phyloP scores from a whole-genome alignment of 2,329 filamentous ascomycete species.

The Diaporthe vexans region DNA sequence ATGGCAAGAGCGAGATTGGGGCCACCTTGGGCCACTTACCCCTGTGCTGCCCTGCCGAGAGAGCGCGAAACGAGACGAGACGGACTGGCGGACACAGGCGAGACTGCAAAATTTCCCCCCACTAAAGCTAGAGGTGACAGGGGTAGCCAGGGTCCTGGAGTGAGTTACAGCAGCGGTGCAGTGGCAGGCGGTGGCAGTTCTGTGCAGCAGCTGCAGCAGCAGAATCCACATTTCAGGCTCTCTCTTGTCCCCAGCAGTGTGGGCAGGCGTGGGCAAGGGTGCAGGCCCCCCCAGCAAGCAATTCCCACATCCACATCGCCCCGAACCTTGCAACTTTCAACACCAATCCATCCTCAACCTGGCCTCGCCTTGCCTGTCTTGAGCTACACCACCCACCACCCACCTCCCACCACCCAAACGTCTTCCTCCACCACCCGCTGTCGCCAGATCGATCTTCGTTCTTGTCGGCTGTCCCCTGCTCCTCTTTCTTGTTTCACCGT shows the following conservation, averaged over 20 bases:
- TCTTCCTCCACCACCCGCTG: constrained; percentile 20
- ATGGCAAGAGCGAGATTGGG: constrained; percentile 32
- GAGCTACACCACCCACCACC: constrained; percentile 32
- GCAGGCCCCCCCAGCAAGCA: constrained; percentile 17
- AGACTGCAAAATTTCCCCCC: constrained; percentile 32
- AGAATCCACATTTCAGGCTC: constrained; percentile 20
- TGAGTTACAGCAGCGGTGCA: constrained; percentile 1
- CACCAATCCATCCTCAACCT: constrained; percentile 38
- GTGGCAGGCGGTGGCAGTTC: background rate
- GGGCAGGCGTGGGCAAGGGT: constrained; percentile 22
- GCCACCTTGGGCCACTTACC: constrained; percentile 12
- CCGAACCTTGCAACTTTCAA: constrained; percentile 39
- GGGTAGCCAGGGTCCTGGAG: constrained; percentile 1
- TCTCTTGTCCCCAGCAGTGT: constrained; percentile 15
- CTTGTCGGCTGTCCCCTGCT: constrained; percentile 46
- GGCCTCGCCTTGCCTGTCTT: constrained; percentile 33
- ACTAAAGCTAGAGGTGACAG: constrained; percentile 13
- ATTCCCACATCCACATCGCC: constrained; percentile 34
- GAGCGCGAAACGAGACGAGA: constrained; percentile 10
- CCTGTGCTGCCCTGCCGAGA: constrained; percentile 21
- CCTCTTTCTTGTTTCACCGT: constrained; percentile 48
- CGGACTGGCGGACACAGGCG: constrained; percentile 16
- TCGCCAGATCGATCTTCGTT: constrained; percentile 46
- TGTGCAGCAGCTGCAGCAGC: background rate
- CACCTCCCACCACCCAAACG: constrained; percentile 16